Conservation (phyloP, 2,329 filamentous ascomycete genomes). For the Aureobasidium melanogenum region DNA sequence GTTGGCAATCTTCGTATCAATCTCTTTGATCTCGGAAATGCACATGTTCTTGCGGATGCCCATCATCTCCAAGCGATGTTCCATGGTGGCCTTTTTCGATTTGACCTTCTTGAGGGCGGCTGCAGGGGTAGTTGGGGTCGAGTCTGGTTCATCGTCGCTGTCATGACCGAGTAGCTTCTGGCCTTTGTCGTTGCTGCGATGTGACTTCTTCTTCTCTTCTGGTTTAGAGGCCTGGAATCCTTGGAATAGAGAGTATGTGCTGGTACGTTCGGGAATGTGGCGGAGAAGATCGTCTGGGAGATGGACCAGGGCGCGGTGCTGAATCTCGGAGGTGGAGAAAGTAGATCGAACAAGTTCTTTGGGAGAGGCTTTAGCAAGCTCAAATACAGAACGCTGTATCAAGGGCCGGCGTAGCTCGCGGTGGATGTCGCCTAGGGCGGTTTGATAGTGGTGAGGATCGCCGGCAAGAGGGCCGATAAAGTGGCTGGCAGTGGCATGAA, state of each 20-base stretch:
- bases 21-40: conserved; percentile 88
- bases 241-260: conserved; percentile 87
- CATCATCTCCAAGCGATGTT: conserved; percentile 84
- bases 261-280: conserved; percentile 81
- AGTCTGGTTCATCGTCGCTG: conserved; percentile 49
- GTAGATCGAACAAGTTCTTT: conserved; percentile 87
- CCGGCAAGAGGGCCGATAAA: conserved; percentile 53
- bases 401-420: conserved; percentile 76
- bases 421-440: conserved; percentile 80
- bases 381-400: conserved; percentile 83
- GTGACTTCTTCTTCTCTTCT: conserved; percentile 58
- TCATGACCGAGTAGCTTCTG: conserved; percentile 57
- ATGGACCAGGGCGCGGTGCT: conserved; percentile 81
- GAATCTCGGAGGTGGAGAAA: conserved; percentile 84
- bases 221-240: conserved; percentile 89
- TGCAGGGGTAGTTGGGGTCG: conserved; percentile 39
- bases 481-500: conserved; percentile 85
- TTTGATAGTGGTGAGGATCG: conserved; percentile 63
- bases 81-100: conserved; percentile 69
- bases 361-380: conserved; percentile 83
- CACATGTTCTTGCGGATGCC: conserved; percentile 94
- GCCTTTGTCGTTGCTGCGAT: conserved; percentile 62
- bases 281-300: conserved; percentile 81
- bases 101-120: conserved; percentile 65
- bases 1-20: conserved; percentile 94